These are phyloP conservation scores for Russula foetens DNA, from an alignment of 768 basidiomycete genomes.

Conservation along the genomic window DNA sequence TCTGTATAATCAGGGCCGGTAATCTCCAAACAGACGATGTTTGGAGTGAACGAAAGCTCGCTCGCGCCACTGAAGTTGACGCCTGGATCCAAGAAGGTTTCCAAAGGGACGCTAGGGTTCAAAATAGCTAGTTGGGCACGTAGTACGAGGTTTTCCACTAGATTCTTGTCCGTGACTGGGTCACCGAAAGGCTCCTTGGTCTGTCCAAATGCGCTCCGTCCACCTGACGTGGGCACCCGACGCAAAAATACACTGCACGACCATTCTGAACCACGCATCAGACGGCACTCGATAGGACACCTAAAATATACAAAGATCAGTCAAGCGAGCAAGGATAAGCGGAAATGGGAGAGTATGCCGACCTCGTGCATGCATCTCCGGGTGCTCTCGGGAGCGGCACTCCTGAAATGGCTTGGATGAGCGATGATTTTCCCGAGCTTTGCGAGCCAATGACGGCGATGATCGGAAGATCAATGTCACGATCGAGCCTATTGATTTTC, in stretches of 20 bases:
- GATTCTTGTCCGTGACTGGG: not conserved
- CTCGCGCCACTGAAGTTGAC: not conserved
- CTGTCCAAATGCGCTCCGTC: not conserved
- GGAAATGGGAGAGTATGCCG: not conserved
- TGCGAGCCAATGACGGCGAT: conserved; percentile 28
- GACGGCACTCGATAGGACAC: conserved; percentile 17
- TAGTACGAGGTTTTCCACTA: not conserved
- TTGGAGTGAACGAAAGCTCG: conserved; percentile 20
- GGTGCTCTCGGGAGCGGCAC: conserved; percentile 23
- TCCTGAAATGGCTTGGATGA: conserved; percentile 27
- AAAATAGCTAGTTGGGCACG: conserved; percentile 13
- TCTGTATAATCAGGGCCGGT: conserved; percentile 24
- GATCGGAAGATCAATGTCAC: conserved; percentile 24
- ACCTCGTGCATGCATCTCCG: conserved; percentile 27
- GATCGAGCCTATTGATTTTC: conserved; percentile 3
- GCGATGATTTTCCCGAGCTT: conserved; percentile 27
- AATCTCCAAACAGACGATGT: conserved; percentile 24
- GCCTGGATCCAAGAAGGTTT: not conserved
- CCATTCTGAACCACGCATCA: conserved; percentile 3
- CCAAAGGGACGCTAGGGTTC: not conserved
- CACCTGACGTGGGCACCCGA: not conserved
- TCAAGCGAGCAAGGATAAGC: not conserved
- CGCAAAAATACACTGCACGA: conserved; percentile 8
- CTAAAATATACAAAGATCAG: not conserved
- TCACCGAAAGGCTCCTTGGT: conserved; percentile 9